These are phyloP conservation scores for Ceratocystis eucalypticola DNA, from an alignment of 2,329 filamentous ascomycete genomes.

Conservation along the genomic window DNA sequence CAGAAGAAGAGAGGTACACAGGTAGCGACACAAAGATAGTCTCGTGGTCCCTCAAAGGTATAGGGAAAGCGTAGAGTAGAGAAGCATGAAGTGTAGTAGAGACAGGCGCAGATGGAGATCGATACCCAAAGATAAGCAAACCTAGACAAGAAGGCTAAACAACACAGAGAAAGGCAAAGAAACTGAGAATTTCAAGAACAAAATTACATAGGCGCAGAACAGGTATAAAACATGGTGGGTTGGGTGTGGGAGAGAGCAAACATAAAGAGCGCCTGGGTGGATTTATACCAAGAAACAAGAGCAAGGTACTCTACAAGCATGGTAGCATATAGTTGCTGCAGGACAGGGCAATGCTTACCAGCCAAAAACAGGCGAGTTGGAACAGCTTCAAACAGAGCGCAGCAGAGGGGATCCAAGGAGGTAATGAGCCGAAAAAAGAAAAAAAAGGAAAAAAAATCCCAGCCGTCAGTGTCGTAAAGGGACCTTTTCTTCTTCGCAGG, in stretches of 20 bases:
- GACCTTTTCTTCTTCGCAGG: too few relatives aligned
- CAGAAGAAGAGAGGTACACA: not conserved
- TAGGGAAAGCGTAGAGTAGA: not conserved
- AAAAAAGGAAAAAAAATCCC: not conserved
- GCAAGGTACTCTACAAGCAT: not conserved
- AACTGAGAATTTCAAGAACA: not conserved
- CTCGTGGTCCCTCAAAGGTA: not conserved
- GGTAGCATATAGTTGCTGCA: not conserved
- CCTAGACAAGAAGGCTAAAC: not conserved
- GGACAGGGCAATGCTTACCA: not conserved
- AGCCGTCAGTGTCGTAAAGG: too few relatives aligned
- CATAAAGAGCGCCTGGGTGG: not conserved
- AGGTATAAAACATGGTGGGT: conserved; percentile 12
- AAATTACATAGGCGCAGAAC: not conserved
- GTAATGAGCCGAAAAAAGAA: not conserved
- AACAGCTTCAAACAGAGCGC: not conserved
- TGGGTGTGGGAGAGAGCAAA: not conserved
- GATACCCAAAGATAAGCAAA: not conserved
- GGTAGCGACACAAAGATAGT: not conserved
- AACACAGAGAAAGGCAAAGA: not conserved
- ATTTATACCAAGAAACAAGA: not conserved
- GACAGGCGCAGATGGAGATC: not conserved
- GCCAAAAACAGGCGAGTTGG: not conserved
- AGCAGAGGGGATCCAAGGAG: not conserved
- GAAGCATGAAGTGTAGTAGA: not conserved